phyloP scores from a whole-genome alignment of 148 eudicot genomes.

The Camellia japonica region DNA sequence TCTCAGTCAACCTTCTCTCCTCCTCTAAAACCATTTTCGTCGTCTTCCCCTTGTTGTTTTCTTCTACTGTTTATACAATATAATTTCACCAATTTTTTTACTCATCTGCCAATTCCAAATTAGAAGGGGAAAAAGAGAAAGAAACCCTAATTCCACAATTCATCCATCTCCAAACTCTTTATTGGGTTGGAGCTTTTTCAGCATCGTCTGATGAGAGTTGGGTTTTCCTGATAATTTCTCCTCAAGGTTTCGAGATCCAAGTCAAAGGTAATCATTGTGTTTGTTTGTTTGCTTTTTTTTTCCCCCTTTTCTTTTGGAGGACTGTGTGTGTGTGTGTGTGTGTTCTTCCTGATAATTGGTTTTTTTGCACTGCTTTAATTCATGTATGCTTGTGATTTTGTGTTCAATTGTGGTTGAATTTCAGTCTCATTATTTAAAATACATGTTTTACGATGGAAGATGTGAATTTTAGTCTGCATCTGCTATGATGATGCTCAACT shows the following conservation, averaged over 20 bases:
- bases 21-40: neutral
- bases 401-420: neutral
- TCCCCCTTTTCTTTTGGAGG: neutral
- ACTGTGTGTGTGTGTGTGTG: neutral
- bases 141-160: constrained; percentile 15
- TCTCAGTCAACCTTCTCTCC: constrained; percentile 8
- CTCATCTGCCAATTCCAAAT: neutral
- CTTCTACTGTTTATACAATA: neutral
- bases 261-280: neutral
- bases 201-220: neutral
- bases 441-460: neutral
- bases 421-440: neutral
- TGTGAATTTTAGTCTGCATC: neutral
- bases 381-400: neutral
- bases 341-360: neutral
- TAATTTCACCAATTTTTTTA: no score
- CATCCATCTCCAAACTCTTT: neutral
- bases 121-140: neutral
- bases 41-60: neutral
- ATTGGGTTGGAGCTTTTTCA: neutral
- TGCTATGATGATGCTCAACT: neutral
- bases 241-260: neutral
- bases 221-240: neutral
- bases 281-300: neutral
- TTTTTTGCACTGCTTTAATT: no score